Evolutionary conservation across 2,329 filamentous ascomycete genomes (phyloP).

Genomic region (Talaromyces islandicus): DNA sequence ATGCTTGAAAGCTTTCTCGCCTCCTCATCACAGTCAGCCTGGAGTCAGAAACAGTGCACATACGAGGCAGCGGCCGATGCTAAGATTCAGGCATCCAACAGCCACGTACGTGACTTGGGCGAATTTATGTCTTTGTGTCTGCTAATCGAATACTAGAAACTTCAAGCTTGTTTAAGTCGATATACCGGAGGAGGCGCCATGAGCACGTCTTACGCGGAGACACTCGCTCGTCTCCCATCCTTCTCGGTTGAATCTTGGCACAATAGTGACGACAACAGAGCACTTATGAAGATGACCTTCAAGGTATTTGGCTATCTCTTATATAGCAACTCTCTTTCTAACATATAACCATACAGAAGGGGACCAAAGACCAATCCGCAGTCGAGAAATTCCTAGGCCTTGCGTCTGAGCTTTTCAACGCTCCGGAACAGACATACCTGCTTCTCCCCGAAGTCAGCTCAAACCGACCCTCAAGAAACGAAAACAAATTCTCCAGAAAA

Average conservation of each 20-base stretch:
- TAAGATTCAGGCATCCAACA: conserved; percentile 28
- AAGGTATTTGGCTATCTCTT: background rate
- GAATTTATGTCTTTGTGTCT: background rate
- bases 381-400: conserved; percentile 38
- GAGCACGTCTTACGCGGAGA: background rate
- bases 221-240: conserved; percentile 1
- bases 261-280: conserved; percentile 5
- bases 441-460: background rate
- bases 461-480: background rate
- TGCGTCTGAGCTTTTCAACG: conserved; percentile 29
- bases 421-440: conserved; percentile 1
- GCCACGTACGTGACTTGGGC: background rate
- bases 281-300: conserved; percentile 6
- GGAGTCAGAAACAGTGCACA: conserved; percentile 20
- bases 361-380: conserved; percentile 20
- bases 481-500: conserved; percentile 1
- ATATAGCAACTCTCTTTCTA: conserved; percentile 1
- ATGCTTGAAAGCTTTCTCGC: conserved; percentile 7
- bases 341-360: conserved; percentile 1
- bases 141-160: conserved; percentile 17
- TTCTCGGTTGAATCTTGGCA: conserved; percentile 7
- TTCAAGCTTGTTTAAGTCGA: conserved; percentile 7
- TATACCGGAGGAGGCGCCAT: background rate
- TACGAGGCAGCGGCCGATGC: conserved; percentile 1
- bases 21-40: conserved; percentile 16